These are phyloP conservation scores for Podaxis sp. DNA, from an alignment of 768 basidiomycete species.

Conservation along the genomic window DNA sequence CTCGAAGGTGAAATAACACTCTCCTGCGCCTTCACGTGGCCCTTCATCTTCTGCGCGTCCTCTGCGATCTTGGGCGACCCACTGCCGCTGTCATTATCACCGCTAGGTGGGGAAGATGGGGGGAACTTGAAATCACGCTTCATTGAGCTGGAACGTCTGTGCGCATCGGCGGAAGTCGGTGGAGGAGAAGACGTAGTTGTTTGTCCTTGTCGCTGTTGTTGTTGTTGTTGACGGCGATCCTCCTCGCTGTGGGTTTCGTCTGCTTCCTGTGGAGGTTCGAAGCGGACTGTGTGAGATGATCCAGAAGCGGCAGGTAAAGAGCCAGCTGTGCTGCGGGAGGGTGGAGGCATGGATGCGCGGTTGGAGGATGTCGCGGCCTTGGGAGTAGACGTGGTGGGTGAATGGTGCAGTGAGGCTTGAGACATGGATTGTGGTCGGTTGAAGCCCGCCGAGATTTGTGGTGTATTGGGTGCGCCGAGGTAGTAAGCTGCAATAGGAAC, in stretches of 20 bases:
- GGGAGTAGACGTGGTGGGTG: conserved; percentile 35
- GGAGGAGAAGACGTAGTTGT: conserved; percentile 29
- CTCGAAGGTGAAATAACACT: conserved; percentile 55
- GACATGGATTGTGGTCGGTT: conserved; percentile 77
- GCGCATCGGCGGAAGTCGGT: neutral
- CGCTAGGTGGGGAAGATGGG: conserved; percentile 31
- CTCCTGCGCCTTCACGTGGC: conserved; percentile 19
- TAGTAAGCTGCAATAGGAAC: conserved; percentile 83
- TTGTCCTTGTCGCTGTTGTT: conserved; percentile 26
- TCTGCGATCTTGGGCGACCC: conserved; percentile 31
- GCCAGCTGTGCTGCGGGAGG: conserved; percentile 40
- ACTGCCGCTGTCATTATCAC: conserved; percentile 22
- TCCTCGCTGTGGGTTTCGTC: conserved; percentile 37
- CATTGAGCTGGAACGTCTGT: conserved; percentile 70
- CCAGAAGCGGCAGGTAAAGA: conserved; percentile 25
- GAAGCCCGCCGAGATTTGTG: conserved; percentile 36
- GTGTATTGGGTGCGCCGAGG: conserved; percentile 61
- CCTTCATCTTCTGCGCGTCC: conserved; percentile 14
- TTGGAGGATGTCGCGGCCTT: conserved; percentile 36
- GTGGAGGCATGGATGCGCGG: conserved; percentile 69
- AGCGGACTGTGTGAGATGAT: conserved; percentile 25
- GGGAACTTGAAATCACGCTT: conserved; percentile 78
- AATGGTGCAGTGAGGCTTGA: conserved; percentile 53
- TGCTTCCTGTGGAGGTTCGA: conserved; percentile 54
- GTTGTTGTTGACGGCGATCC: conserved; percentile 20